Evolutionary conservation across 1,284 basidiomycete genomes (phyloP).

Genomic region (Rhodotorula sp.): DNA sequence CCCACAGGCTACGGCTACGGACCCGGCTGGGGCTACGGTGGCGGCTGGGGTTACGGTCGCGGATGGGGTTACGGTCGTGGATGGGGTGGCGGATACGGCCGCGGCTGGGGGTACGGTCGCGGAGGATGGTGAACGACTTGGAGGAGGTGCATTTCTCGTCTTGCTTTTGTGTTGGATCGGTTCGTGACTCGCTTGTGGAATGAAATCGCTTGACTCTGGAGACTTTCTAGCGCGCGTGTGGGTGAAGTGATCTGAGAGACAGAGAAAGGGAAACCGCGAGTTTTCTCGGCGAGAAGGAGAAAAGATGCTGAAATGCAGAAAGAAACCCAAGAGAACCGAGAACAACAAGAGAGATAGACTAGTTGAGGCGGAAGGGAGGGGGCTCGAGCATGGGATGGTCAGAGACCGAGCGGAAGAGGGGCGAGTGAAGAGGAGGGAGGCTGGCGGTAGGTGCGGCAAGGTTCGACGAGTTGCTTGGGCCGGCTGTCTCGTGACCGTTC

Average conservation of each 20-base stretch:
- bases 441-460: constrained; percentile 16
- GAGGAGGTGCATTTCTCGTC: no score
- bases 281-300: no score
- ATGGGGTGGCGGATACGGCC: background rate
- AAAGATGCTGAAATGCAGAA: background rate
- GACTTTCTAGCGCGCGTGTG: no score
- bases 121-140: background rate
- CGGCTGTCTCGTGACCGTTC: background rate
- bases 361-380: constrained; percentile 3
- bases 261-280: no score
- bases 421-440: constrained; percentile 20
- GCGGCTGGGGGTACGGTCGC: background rate
- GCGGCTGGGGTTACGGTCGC: background rate
- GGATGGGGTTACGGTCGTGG: background rate
- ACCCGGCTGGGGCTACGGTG: background rate
- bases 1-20: background rate
- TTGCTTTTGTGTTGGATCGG: no score
- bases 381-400: background rate
- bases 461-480: background rate
- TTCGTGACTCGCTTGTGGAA: no score
- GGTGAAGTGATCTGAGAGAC: no score
- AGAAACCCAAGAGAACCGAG: no score
- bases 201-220: no score
- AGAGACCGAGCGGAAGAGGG: constrained; percentile 13
- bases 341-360: background rate